phyloP scores from a whole-genome alignment of 169 alveolate genomes.

The Eimeria acervulina region DNA sequence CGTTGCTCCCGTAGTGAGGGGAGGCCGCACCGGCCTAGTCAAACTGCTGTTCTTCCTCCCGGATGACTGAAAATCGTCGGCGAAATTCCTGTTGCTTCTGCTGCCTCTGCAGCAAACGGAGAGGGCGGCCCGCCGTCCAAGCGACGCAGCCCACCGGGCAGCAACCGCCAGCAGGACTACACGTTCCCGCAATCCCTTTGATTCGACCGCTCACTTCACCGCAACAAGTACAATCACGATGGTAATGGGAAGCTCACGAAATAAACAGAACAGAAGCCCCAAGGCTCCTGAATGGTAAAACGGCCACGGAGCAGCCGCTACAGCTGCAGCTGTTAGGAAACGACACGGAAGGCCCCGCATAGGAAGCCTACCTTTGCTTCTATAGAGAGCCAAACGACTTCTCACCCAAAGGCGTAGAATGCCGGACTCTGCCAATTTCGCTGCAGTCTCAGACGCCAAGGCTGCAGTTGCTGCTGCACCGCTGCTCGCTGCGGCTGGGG shows the following conservation, averaged over 20 bases:
- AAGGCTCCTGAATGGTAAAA: constrained; percentile 57
- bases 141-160: constrained; percentile 78
- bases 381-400: constrained; percentile 79
- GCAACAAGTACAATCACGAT: constrained; percentile 25
- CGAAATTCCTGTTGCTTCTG: constrained; percentile 50
- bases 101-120: constrained; percentile 66
- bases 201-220: constrained; percentile 45
- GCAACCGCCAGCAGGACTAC: constrained; percentile 63
- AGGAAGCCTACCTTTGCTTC: constrained; percentile 78
- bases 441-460: constrained; percentile 77
- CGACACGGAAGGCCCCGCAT: constrained; percentile 73
- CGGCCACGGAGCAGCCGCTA: constrained; percentile 78
- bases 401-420: constrained; percentile 81
- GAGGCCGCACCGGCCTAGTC: constrained; percentile 77
- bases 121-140: constrained; percentile 65
- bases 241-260: constrained; percentile 31
- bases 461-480: constrained; percentile 81
- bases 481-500: constrained; percentile 79
- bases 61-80: not conserved
- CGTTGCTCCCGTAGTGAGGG: constrained; percentile 77
- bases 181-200: constrained; percentile 45
- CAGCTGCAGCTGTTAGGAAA: constrained; percentile 78
- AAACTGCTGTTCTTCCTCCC: constrained; percentile 56
- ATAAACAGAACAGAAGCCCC: constrained; percentile 64
- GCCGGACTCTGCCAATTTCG: constrained; percentile 81